Conservation (phyloP, 805 yeast species). For the Aciculoconidium aculeatum region DNA sequence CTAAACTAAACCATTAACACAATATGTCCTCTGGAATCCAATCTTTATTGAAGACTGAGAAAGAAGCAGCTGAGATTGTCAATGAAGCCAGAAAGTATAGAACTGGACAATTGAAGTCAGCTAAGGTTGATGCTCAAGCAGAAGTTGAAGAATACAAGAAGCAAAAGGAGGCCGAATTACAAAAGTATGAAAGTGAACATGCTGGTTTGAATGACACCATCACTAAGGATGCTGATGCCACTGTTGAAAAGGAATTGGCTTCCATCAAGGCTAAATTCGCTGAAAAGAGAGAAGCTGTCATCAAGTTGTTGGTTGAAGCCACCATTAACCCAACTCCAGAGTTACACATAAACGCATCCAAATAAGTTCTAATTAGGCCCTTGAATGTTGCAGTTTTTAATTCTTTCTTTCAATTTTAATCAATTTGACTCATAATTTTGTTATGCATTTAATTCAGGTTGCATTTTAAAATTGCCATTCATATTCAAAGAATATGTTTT, state of each 20-base stretch:
- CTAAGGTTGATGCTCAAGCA: constrained; percentile 84
- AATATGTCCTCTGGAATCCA: constrained; percentile 25
- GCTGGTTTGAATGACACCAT: constrained; percentile 71
- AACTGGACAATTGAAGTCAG: constrained; percentile 83
- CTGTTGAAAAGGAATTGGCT: constrained; percentile 65
- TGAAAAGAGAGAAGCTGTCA: constrained; percentile 60
- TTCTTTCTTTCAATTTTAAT: no score
- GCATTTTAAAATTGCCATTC: neutral
- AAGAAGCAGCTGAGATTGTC: constrained; percentile 94
- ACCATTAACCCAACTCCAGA: constrained; percentile 76
- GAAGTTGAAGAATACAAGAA: constrained; percentile 85
- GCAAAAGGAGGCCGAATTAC: constrained; percentile 78
- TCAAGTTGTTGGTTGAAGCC: constrained; percentile 72
- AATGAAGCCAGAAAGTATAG: constrained; percentile 89
- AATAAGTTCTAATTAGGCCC: neutral
- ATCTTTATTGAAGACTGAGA: constrained; percentile 64
- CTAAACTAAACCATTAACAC: no score
- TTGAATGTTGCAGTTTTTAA: neutral
- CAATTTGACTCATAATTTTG: no score
- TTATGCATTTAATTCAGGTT: neutral
- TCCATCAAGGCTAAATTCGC: constrained; percentile 61
- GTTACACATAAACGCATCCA: constrained; percentile 68
- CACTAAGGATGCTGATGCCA: constrained; percentile 71
- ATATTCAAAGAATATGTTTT: neutral
- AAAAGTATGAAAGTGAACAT: constrained; percentile 64